phyloP scores from a whole-genome alignment of 306 rosid species.

The Cicer cuneatum region DNA sequence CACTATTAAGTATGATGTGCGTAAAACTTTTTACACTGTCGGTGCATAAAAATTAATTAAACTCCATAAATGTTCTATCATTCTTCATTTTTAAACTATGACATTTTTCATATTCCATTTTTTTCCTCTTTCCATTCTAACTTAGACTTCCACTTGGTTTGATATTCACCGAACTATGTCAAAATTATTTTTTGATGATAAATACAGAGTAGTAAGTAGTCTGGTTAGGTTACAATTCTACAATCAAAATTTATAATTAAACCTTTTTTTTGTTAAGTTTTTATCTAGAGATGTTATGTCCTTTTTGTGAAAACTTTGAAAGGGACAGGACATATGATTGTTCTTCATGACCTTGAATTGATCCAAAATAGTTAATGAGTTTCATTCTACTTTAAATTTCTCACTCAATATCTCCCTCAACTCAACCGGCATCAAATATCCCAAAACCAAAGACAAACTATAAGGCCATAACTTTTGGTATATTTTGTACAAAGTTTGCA shows the following conservation, averaged over 20 bases:
- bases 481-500: slow-evolving; percentile 17
- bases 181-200: neutral
- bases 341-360: slow-evolving; percentile 54
- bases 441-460: slow-evolving; percentile 27
- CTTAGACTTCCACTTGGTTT: neutral
- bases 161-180: neutral
- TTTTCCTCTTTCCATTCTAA: neutral
- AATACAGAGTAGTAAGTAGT: neutral
- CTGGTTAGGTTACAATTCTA: neutral
- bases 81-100: too few relatives aligned
- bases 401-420: slow-evolving; percentile 15
- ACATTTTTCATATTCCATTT: neutral
- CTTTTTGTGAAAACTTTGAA: slow-evolving; percentile 34
- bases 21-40: too few relatives aligned
- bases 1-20: too few relatives aligned
- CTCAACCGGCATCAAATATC: neutral
- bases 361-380: slow-evolving; percentile 29
- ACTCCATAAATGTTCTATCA: too few relatives aligned
- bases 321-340: slow-evolving; percentile 54
- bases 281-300: slow-evolving; percentile 23
- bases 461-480: slow-evolving; percentile 25
- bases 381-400: slow-evolving; percentile 28
- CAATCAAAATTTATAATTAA: slow-evolving; percentile 10
- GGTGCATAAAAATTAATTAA: too few relatives aligned
- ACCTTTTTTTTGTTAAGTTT: neutral